These are phyloP conservation scores for Paramecium caudatum DNA, from an alignment of 73 alveolate genomes.

Conservation along the genomic window DNA sequence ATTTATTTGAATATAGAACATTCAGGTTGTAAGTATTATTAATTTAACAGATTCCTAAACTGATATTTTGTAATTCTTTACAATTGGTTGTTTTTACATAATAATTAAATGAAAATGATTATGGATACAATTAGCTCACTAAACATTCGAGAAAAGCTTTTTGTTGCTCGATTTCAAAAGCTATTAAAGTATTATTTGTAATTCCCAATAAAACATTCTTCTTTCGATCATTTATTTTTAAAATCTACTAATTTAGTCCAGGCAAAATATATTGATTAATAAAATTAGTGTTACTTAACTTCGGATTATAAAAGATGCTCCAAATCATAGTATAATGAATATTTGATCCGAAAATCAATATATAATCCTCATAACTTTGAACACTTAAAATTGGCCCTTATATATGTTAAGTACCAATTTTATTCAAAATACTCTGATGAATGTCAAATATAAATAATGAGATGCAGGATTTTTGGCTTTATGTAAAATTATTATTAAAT, in stretches of 20 bases:
- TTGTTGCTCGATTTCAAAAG: background rate
- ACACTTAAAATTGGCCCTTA: background rate
- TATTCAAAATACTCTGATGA: background rate
- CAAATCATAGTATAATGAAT: background rate
- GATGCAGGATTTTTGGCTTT: no score
- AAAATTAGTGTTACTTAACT: background rate
- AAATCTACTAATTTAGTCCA: background rate
- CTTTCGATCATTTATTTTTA: background rate
- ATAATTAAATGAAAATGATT: background rate
- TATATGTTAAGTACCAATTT: background rate
- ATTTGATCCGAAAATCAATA: background rate
- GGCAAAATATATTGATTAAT: no score
- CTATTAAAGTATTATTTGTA: background rate
- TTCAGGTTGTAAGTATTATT: background rate
- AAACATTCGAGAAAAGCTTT: background rate
- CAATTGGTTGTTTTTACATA: background rate
- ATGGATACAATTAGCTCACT: conserved; percentile 1
- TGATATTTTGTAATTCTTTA: background rate
- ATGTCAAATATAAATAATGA: no score
- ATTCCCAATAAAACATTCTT: background rate
- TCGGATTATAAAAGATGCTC: background rate
- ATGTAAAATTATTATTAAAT: no score
- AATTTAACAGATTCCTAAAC: background rate
- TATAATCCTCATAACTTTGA: background rate
- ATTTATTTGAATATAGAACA: background rate